phyloP scores from a whole-genome alignment of 2,329 filamentous ascomycete species.

The Xylaria hypoxylon region DNA sequence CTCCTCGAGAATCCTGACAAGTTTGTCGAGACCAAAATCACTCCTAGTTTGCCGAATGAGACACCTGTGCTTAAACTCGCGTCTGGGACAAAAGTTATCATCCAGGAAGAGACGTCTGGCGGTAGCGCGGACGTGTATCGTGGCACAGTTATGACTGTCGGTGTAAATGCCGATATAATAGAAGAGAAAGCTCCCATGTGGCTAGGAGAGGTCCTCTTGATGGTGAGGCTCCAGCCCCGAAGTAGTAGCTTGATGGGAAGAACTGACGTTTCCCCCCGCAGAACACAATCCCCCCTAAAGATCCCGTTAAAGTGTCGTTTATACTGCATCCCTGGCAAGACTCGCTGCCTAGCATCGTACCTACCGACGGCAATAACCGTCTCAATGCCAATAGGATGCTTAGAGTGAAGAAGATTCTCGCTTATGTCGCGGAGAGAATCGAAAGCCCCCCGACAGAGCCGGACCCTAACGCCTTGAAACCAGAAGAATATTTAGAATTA shows the following conservation, averaged over 20 bases:
- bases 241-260: not conserved
- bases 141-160: conserved; percentile 83
- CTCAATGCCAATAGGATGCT: conserved; percentile 98
- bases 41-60: conserved; percentile 76
- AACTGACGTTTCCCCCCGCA: conserved; percentile 50
- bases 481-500: conserved; percentile 93
- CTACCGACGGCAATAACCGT: conserved; percentile 84
- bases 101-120: conserved; percentile 75
- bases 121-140: conserved; percentile 88
- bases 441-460: conserved; percentile 73
- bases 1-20: conserved; percentile 66
- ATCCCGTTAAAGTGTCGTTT: conserved; percentile 97
- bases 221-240: conserved; percentile 57
- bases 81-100: conserved; percentile 72
- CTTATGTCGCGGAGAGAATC: conserved; percentile 92
- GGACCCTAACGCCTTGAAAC: conserved; percentile 72
- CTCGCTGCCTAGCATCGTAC: conserved; percentile 77
- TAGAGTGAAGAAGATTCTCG: conserved; percentile 91
- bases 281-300: conserved; percentile 86
- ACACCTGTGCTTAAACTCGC: conserved; percentile 82
- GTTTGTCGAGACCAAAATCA: conserved; percentile 71
- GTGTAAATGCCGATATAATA: conserved; percentile 81
- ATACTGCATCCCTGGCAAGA: conserved; percentile 85
- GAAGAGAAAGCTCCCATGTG: conserved; percentile 91
- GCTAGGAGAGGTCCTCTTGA: conserved; percentile 87